phyloP scores from a whole-genome alignment of 305 asterid genomes.

The Monarda citriodora region DNA sequence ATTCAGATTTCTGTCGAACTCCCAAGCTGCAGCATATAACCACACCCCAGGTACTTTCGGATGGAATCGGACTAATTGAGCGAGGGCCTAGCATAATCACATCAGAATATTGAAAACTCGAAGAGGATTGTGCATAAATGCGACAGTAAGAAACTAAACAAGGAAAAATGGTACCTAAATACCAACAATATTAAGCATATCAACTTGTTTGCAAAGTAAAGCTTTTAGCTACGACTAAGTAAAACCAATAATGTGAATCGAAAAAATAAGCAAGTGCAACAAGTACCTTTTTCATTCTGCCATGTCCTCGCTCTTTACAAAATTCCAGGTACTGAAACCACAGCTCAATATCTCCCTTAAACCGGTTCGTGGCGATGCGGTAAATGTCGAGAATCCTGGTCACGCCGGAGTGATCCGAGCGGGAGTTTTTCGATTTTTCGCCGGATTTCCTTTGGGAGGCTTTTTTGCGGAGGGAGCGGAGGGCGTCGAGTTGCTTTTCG shows the following conservation, averaged over 20 bases:
- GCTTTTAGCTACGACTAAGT: neutral
- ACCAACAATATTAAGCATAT: neutral
- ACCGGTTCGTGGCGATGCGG: constrained; percentile 76
- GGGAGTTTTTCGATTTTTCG: constrained; percentile 50
- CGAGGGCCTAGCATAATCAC: constrained; percentile 60
- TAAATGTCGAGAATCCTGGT: constrained; percentile 78
- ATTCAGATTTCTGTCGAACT: constrained; percentile 88
- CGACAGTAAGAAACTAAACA: neutral
- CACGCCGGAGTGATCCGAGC: constrained; percentile 75
- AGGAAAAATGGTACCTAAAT: neutral
- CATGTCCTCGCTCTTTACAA: constrained; percentile 69
- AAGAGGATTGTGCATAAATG: neutral
- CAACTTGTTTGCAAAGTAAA: constrained; percentile 2
- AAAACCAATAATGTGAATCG: neutral
- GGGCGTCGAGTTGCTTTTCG: constrained; percentile 79
- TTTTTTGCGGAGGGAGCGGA: constrained; percentile 74
- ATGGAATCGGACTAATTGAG: constrained; percentile 84
- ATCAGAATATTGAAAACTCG: neutral
- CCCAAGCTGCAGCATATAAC: constrained; percentile 99
- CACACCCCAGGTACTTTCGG: constrained; percentile 93
- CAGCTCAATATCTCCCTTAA: constrained; percentile 89
- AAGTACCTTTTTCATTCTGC: constrained; percentile 86
- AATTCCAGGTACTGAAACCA: constrained; percentile 98
- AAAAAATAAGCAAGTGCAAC: neutral
- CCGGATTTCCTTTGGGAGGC: constrained; percentile 33